phyloP scores from a whole-genome alignment of 2,329 filamentous ascomycete species.

The Sporothrix phasma region DNA sequence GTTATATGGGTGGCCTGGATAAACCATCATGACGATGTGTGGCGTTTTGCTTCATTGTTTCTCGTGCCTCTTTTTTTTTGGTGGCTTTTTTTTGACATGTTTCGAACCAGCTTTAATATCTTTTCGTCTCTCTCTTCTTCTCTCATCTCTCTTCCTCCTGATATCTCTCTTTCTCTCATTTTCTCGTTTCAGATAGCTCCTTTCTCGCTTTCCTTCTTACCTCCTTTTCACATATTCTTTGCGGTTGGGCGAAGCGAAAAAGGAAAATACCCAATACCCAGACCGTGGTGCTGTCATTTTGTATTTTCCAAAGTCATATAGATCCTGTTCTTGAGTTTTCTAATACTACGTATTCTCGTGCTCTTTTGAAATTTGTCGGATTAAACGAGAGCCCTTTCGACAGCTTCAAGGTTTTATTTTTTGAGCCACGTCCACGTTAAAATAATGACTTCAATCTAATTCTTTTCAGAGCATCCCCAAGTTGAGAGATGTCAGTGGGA shows the following conservation, averaged over 20 bases:
- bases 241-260: neutral
- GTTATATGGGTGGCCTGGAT: neutral
- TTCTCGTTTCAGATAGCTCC: neutral
- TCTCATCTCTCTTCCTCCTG: neutral
- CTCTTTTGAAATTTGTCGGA: neutral
- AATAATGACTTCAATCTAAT: too few species aligned
- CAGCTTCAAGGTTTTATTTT: too few species aligned
- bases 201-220: too few species aligned
- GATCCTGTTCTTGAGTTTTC: neutral
- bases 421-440: too few species aligned
- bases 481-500: too few species aligned
- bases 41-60: neutral
- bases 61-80: neutral
- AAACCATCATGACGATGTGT: neutral
- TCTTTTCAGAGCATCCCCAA: too few species aligned
- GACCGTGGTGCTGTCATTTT: neutral
- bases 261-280: constrained; percentile 1
- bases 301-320: neutral
- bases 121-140: neutral
- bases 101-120: neutral
- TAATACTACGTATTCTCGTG: neutral
- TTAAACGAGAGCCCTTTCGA: too few species aligned
- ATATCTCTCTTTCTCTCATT: neutral
- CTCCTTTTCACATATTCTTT: neutral
- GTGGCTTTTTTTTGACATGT: neutral